Evolutionary conservation across 352 stramenopile species (phyloP), one percentile per base, ranked within the genome.

Genomic region (Phytophthora uliginosa): DNA sequence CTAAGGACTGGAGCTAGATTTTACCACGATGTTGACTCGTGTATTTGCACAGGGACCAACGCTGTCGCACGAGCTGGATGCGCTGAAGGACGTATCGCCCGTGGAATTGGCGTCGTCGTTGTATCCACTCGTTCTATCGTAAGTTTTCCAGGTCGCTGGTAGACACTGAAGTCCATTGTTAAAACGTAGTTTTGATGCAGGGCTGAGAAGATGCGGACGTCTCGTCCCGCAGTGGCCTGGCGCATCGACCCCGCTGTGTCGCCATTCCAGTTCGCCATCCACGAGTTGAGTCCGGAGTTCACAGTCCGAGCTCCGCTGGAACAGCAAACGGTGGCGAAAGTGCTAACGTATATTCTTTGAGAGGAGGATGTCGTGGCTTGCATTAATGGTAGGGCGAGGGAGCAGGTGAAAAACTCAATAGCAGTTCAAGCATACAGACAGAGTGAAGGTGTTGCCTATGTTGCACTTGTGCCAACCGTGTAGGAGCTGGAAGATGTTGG

Each of bases 191-290:
- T 51, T 15, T 51, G 45, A 18, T 74, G 24, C 42, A 90, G 82
- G 9, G 83, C 78, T 33, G 77, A 89, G 57, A 77, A 81, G 24
- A 89, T 84, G 34, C 82, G 77, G 33, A 85, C 81, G 22, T 92
- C 81, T 26, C 71, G 79, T 20, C 82, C 84, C 53, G 66, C 71
- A 7, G 77, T 91, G 13, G 84, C 82, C 2, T 77, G 71, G 71
- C 71, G 71, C 5, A 71, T 69, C 20, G 71, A 74, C 33, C 45
- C 61, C 1, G 40, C n/a, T 1, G 34, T 74, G 2, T 78, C 69
- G 17, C 61, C 52, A 18, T 69, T 80, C 26, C 63, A 74, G 40
- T 75, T 82, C 28, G 56, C 76, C 18, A 67, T 82, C 33, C 56
- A 77, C 18, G 67, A 77, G 34, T 50, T 82, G 24, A 64, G 60